Evolutionary conservation across 2,329 filamentous ascomycete genomes (phyloP).

Genomic region (Paraphoma sp.): DNA sequence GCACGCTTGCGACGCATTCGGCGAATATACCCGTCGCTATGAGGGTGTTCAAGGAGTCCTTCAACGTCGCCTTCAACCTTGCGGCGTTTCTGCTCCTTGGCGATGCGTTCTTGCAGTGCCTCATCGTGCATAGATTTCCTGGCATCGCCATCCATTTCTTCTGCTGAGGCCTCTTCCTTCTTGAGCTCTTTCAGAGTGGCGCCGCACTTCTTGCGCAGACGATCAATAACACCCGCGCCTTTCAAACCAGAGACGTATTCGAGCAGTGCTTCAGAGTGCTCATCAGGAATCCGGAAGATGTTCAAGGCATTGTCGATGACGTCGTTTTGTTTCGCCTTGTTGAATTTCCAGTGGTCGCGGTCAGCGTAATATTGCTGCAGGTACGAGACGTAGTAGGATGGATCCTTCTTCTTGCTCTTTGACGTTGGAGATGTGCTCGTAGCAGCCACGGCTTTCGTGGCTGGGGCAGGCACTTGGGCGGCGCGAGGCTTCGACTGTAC

Average conservation of each 20-base stretch:
- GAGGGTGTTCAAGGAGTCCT: constrained; percentile 25
- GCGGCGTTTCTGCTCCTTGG: constrained; percentile 39
- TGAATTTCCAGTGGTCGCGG: constrained; percentile 86
- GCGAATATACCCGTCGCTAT: constrained; percentile 39
- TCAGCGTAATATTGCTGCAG: constrained; percentile 76
- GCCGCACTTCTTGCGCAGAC: constrained; percentile 71
- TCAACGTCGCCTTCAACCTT: constrained; percentile 40
- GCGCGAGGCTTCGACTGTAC: too few relatives aligned
- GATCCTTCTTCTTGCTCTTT: constrained; percentile 52
- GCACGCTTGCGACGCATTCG: constrained; percentile 43
- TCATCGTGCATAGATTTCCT: constrained; percentile 46
- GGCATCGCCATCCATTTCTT: constrained; percentile 45
- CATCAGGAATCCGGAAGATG: constrained; percentile 71
- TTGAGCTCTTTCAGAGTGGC: constrained; percentile 65
- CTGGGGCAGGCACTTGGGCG: too few relatives aligned
- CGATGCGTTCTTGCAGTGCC: constrained; percentile 44
- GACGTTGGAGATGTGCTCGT: neutral
- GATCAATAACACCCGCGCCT: constrained; percentile 70
- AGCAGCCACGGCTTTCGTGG: too few relatives aligned
- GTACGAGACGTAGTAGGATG: constrained; percentile 75
- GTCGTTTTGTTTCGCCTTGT: constrained; percentile 88
- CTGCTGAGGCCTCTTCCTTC: constrained; percentile 25
- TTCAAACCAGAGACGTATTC: constrained; percentile 82
- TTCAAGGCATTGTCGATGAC: constrained; percentile 84
- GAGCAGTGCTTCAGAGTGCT: constrained; percentile 73